Conservation (phyloP, 257 asterid genomes). For the Jacaranda mimosifolia region DNA sequence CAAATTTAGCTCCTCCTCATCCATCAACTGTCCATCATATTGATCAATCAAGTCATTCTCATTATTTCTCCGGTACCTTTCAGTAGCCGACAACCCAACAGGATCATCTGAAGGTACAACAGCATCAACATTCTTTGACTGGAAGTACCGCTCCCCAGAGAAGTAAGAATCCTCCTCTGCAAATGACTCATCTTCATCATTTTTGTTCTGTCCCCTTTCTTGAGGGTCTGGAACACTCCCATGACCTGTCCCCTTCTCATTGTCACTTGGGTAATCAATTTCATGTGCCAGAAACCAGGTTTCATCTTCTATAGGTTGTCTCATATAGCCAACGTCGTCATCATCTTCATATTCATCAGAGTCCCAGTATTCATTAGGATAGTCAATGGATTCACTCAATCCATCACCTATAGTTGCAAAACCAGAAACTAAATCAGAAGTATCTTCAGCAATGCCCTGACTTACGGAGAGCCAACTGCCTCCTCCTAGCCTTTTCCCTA, state of each 20-base stretch:
- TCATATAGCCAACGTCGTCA: conserved; percentile 94
- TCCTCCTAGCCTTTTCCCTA: conserved; percentile 69
- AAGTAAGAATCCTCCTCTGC: conserved; percentile 91
- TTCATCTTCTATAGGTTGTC: conserved; percentile 99
- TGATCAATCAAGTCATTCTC: conserved; percentile 66
- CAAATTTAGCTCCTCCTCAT: conserved; percentile 82
- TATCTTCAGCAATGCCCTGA: conserved; percentile 95
- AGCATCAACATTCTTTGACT: conserved; percentile 68
- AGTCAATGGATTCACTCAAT: conserved; percentile 85
- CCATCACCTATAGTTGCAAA: conserved; percentile 96
- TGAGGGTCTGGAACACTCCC: conserved; percentile 84
- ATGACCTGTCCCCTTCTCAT: conserved; percentile 85
- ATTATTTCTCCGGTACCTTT: conserved; percentile 52
- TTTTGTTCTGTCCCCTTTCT: conserved; percentile 70
- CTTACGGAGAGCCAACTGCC: conserved; percentile 97
- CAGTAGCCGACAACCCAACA: conserved; percentile 56
- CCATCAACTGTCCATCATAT: conserved; percentile 92
- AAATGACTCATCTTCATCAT: conserved; percentile 85
- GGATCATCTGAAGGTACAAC: conserved; percentile 64
- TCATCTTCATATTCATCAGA: conserved; percentile 98
- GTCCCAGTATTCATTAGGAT: conserved; percentile 94
- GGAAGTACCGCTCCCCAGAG: conserved; percentile 80
- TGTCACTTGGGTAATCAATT: conserved; percentile 96
- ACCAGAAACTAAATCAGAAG: conserved; percentile 95
- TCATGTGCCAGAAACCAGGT: conserved; percentile 98